Evolutionary conservation across 2,329 filamentous ascomycete genomes (phyloP).

Genomic region (Trichoderma sp.): DNA sequence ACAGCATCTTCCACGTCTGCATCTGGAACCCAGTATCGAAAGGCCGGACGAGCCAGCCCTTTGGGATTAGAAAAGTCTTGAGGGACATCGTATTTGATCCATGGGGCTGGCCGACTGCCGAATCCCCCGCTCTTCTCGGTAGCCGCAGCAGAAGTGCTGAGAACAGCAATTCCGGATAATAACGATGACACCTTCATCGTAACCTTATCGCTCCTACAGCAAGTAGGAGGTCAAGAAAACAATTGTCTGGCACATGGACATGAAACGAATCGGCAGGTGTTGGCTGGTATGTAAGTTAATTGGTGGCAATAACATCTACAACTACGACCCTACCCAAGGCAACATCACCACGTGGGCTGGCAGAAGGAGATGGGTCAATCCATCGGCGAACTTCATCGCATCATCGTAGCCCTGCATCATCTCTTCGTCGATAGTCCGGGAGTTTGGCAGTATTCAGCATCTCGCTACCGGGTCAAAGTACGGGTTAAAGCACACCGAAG

Average conservation of each 20-base stretch:
- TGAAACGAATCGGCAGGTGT: neutral
- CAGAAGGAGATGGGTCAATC: neutral
- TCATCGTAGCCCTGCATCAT: neutral
- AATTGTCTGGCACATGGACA: neutral
- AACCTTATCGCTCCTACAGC: neutral
- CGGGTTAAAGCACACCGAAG: constrained; percentile 3
- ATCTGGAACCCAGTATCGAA: constrained; percentile 11
- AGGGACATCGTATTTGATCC: neutral
- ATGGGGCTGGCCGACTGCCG: neutral
- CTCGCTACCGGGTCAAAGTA: neutral
- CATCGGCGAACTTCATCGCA: constrained; percentile 1
- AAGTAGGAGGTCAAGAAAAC: neutral
- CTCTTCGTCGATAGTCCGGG: neutral
- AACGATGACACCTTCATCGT: neutral
- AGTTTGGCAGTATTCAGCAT: neutral
- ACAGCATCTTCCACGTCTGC: neutral
- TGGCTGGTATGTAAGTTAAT: neutral
- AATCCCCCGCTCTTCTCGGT: neutral
- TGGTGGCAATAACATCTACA: neutral
- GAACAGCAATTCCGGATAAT: neutral
- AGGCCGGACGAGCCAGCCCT: neutral
- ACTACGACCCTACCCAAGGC: neutral
- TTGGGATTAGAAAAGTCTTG: neutral
- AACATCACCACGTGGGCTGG: neutral
- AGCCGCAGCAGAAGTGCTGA: neutral